A percentile compares a stretch with the other conserved stretches of the same genome.
phyloP scores from a whole-genome alignment of 1,139 yeast species.

The Geotrichum restrictum region DNA sequence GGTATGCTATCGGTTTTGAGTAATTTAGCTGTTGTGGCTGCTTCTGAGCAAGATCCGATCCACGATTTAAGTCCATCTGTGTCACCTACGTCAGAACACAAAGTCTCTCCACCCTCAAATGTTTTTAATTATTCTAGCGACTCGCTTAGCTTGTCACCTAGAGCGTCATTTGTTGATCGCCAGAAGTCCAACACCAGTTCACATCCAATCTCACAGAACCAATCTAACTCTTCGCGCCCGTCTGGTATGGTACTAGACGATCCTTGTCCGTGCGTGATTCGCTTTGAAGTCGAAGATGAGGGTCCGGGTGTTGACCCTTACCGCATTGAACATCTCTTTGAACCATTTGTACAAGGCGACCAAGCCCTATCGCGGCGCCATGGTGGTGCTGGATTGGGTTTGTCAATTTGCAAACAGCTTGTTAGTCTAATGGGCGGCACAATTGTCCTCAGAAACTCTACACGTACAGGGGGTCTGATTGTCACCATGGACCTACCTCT shows the following conservation, averaged over 20 bases:
- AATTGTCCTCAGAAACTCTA: conserved; percentile 60
- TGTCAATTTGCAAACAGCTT: conserved; percentile 86
- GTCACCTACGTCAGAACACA: background rate
- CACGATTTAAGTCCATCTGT: background rate
- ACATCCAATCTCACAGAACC: background rate
- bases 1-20: background rate
- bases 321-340: conserved; percentile 79
- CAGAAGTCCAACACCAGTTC: background rate
- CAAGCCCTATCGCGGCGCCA: conserved; percentile 86
- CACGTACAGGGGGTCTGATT: conserved; percentile 68
- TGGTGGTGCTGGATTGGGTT: conserved; percentile 94
- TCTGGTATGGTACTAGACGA: background rate
- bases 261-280: conserved; percentile 2
- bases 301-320: conserved; percentile 89
- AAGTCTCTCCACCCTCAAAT: background rate
- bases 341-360: conserved; percentile 95
- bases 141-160: background rate
- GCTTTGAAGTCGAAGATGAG: conserved; percentile 66
- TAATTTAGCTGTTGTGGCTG: background rate
- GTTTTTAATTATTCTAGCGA: background rate
- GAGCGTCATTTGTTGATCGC: background rate
- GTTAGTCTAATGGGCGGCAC: conserved; percentile 74
- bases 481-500: conserved; percentile 78
- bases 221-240: background rate
- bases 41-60: background rate